A percentile compares a stretch with the other conserved stretches of the same genome.
These are phyloP conservation scores for Naematelia aurantialba DNA, from an alignment of 768 basidiomycete genomes.

Conservation along the genomic window DNA sequence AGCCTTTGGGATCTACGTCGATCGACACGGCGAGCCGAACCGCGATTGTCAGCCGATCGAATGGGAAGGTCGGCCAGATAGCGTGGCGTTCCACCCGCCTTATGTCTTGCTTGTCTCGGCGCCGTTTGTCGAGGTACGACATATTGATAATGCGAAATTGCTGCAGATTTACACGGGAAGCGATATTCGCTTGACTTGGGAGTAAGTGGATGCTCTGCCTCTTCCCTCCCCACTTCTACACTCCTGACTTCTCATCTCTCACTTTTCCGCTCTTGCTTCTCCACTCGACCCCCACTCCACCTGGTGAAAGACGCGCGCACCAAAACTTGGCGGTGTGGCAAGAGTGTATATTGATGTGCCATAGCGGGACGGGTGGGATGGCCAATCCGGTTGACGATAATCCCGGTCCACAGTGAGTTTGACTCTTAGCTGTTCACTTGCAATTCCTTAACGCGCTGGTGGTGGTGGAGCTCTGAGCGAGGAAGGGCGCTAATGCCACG, in stretches of 20 bases:
- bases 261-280: too few relatives aligned
- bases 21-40: slow-evolving; percentile 72
- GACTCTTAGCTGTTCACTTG: background rate
- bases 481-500: background rate
- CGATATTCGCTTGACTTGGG: slow-evolving; percentile 77
- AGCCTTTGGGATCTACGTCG: slow-evolving; percentile 6
- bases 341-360: slow-evolving; percentile 12
- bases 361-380: slow-evolving; percentile 39
- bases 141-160: slow-evolving; percentile 53
- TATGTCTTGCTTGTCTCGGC: slow-evolving; percentile 83
- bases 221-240: background rate
- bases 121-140: slow-evolving; percentile 85
- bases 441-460: too few relatives aligned
- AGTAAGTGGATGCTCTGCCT: slow-evolving; percentile 62
- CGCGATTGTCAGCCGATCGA: slow-evolving; percentile 69
- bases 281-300: too few relatives aligned
- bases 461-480: too few relatives aligned
- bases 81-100: slow-evolving; percentile 81
- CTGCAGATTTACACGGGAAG: slow-evolving; percentile 49
- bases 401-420: slow-evolving; percentile 53
- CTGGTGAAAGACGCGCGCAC: too few relatives aligned
- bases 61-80: slow-evolving; percentile 90
- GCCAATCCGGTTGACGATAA: slow-evolving; percentile 43
- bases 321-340: too few relatives aligned
- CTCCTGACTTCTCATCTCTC: background rate